Percentiles rank a stretch among this genome's conserved stretches.
Conservation (phyloP, 495 filamentous ascomycete species). For the Parathielavia hyrcaniae region DNA sequence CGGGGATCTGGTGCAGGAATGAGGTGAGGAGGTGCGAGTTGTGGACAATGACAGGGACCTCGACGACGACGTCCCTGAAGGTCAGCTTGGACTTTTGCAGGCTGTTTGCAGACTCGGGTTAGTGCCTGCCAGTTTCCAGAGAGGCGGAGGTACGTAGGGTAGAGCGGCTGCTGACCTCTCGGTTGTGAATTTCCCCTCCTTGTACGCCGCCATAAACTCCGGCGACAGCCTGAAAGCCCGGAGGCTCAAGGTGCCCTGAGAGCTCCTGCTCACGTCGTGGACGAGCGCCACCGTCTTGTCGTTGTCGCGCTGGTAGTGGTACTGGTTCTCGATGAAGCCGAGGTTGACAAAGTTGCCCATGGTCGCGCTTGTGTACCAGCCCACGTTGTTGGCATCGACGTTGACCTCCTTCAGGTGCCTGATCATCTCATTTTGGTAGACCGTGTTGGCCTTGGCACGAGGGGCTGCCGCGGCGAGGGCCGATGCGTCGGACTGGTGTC, state of each 20-base stretch:
- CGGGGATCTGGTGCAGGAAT: constrained; percentile 78
- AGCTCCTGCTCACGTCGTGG: constrained; percentile 89
- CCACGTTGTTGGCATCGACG: constrained; percentile 94
- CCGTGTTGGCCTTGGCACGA: constrained; percentile 78
- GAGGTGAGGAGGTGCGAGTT: constrained; percentile 96
- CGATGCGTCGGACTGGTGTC: constrained; percentile 73
- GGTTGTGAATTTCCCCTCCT: constrained; percentile 93
- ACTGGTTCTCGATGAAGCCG: constrained; percentile 96
- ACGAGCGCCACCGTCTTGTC: constrained; percentile 90
- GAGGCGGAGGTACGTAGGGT: background rate
- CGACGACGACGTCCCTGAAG: constrained; percentile 89
- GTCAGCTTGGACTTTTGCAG: constrained; percentile 86
- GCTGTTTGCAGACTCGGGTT: constrained; percentile 42
- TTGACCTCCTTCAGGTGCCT: constrained; percentile 93
- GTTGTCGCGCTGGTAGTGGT: constrained; percentile 93
- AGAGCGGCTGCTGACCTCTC: constrained; percentile 60
- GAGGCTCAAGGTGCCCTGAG: constrained; percentile 82
- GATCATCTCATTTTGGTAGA: constrained; percentile 96
- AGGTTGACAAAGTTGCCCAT: constrained; percentile 97
- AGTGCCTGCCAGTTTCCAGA: constrained; percentile 15
- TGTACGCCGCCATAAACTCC: constrained; percentile 85
- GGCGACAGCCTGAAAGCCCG: constrained; percentile 85
- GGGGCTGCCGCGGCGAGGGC: constrained; percentile 82
- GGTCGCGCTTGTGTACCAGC: constrained; percentile 97
- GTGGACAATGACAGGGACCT: constrained; percentile 87